phyloP scores from a whole-genome alignment of 495 filamentous ascomycete genomes.

The Amorphotheca resinae region DNA sequence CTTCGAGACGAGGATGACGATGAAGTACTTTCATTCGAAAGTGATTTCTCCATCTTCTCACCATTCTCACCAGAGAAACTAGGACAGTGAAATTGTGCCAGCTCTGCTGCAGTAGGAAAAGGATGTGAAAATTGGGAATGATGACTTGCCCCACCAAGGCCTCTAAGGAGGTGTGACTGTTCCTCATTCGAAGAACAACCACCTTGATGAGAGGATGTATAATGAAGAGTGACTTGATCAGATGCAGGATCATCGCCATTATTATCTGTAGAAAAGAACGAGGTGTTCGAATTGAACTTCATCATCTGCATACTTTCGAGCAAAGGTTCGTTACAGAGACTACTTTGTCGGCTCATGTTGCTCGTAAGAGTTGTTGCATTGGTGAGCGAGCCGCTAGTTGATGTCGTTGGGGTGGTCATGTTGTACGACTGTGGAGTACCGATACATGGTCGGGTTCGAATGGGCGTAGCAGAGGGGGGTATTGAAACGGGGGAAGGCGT shows the following conservation, averaged over 20 bases:
- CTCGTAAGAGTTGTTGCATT: constrained; percentile 14
- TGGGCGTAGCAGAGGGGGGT: background rate
- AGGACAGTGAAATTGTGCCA: constrained; percentile 10
- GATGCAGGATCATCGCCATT: constrained; percentile 13
- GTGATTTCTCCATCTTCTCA: constrained; percentile 27
- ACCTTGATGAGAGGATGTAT: constrained; percentile 13
- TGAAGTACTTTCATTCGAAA: constrained; percentile 24
- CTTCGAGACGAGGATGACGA: constrained; percentile 20
- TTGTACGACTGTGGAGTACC: constrained; percentile 5
- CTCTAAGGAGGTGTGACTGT: constrained; percentile 17
- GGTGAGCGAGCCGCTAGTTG: constrained; percentile 15
- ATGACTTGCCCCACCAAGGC: constrained; percentile 26
- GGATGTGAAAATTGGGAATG: constrained; percentile 23
- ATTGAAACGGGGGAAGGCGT: background rate
- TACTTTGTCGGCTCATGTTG: constrained; percentile 20
- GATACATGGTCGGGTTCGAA: background rate
- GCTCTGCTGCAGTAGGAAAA: constrained; percentile 14
- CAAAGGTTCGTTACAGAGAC: constrained; percentile 18
- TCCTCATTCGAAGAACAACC: constrained; percentile 18
- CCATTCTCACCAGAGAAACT: constrained; percentile 19
- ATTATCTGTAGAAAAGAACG: constrained; percentile 15
- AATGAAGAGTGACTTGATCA: constrained; percentile 18
- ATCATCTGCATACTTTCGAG: constrained; percentile 20
- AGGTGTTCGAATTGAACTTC: constrained; percentile 18
- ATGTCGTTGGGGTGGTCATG: constrained; percentile 16